These are phyloP conservation scores for Fusarium caatingaense DNA, from an alignment of 2,329 filamentous ascomycete genomes.

Conservation along the genomic window DNA sequence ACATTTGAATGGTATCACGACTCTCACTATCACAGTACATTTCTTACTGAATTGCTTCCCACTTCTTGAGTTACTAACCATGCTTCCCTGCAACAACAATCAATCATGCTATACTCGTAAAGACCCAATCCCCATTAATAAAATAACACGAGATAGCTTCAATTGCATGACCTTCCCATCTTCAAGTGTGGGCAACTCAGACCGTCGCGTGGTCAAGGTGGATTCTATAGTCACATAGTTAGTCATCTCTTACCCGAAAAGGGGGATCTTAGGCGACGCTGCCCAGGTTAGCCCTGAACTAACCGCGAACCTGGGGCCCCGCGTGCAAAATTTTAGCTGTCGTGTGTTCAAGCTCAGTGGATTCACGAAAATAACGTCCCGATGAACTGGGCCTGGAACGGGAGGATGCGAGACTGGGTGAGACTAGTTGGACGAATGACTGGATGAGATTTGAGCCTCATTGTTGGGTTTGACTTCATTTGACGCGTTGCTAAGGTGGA, in stretches of 20 bases:
- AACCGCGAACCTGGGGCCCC: slow-evolving; percentile 25
- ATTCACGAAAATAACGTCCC: slow-evolving; percentile 8
- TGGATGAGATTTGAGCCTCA: neutral
- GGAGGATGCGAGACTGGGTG: neutral
- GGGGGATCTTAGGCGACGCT: slow-evolving; percentile 14
- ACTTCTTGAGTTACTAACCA: too few species aligned
- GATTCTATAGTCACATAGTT: neutral
- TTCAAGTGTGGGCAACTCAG: neutral
- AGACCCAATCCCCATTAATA: too few species aligned
- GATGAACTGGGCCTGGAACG: neutral
- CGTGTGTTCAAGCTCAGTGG: slow-evolving; percentile 23
- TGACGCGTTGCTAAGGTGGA: accelerated
- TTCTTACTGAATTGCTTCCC: too few species aligned
- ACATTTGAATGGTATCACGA: too few species aligned
- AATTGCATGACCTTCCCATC: slow-evolving; percentile 3
- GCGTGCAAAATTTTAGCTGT: slow-evolving; percentile 19
- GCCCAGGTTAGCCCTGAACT: slow-evolving; percentile 1
- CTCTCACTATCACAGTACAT: too few species aligned
- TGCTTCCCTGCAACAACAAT: too few species aligned
- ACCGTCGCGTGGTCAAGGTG: slow-evolving; percentile 10
- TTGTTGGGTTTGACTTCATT: neutral
- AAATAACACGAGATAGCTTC: slow-evolving; percentile 6
- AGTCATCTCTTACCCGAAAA: slow-evolving; percentile 16
- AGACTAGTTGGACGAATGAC: neutral
- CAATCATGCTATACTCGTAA: neutral